Percentiles rank a stretch among this genome's conserved stretches.
Conservation (phyloP, 192 early-diverging fungal species). For the Coemansia sp. region DNA sequence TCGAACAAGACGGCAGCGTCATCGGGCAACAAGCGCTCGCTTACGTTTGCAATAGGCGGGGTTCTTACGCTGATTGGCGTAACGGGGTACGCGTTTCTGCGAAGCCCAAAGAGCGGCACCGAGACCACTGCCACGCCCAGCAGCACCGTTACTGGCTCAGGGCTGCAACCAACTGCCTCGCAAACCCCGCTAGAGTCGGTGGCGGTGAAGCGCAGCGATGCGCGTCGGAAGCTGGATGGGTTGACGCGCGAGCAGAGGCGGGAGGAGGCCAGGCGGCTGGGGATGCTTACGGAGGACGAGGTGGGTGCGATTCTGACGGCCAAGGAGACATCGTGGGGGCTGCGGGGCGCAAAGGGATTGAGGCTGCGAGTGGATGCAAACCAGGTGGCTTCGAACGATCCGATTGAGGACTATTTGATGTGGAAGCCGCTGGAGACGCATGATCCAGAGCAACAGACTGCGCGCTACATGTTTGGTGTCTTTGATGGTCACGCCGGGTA, state of each 20-base stretch:
- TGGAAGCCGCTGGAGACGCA: slow-evolving; percentile 19
- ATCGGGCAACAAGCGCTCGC: slow-evolving; percentile 27
- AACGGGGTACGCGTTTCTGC: slow-evolving; percentile 35
- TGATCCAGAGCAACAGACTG: background rate
- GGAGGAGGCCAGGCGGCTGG: slow-evolving; percentile 23
- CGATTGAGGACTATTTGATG: slow-evolving; percentile 53
- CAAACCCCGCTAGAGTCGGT: slow-evolving; percentile 39
- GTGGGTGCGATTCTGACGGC: slow-evolving; percentile 39
- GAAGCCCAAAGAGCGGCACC: slow-evolving; percentile 8
- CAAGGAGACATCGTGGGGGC: slow-evolving; percentile 37
- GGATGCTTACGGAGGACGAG: slow-evolving; percentile 35
- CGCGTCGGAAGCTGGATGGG: slow-evolving; percentile 26
- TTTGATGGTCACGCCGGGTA: slow-evolving; percentile 45
- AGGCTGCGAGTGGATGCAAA: slow-evolving; percentile 41
- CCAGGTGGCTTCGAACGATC: slow-evolving; percentile 51
- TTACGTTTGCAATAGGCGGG: slow-evolving; percentile 48
- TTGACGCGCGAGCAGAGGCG: slow-evolving; percentile 18
- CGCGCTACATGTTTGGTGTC: slow-evolving; percentile 40
- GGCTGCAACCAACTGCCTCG: background rate
- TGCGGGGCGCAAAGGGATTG: background rate
- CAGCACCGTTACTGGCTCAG: background rate
- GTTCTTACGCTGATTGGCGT: slow-evolving; percentile 42
- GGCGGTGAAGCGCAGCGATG: slow-evolving; percentile 26
- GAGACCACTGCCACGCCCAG: background rate
- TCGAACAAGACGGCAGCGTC: background rate